Base-by-base conservation (phyloP, 257 asterid species). In the Prunella vulgaris region DNA sequence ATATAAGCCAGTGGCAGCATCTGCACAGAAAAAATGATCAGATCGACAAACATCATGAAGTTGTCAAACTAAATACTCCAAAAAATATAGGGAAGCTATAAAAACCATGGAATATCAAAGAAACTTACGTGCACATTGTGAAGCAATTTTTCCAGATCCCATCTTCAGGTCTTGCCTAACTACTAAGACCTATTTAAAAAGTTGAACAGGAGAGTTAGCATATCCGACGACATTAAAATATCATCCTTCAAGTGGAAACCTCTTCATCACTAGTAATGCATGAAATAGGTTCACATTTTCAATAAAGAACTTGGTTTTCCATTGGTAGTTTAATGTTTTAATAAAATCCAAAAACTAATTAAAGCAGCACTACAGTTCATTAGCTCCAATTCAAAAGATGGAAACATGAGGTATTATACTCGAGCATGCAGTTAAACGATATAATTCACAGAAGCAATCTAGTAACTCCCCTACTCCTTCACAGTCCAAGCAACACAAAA, bases 51-150 rank as follows among this genome's bases (percentile, higher is more conserved):
- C 10, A 60, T 20, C 61, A 53, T 10, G 44, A 25, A 21, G 38
- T 14, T n/a, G 37, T 35, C 42, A n/a, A 32, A 46, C 64, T 22
- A 74, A 38, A 65, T 35, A 69, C 18, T 46, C 60, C 30, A n/a
- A 5, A 64, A 57, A 14, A 35, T 28, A 35, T 7, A 25, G 7
- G 52, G 73, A 69, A 71, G 22, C 6, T 44, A 65, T 33, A 44
- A 72, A 63, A 70, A 67, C 18, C 24, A 61, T 22, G 51, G 42
- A 73, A 67, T 25, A 60, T 24, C 3, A 64, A 69, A 59, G 30
- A 66, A 80, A 51, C 96, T 79, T 83, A 94, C 99, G 99, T 66
- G 99, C 97, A 86, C 99, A 94, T 78, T 94, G 99, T 44, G 99
- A 94, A 60, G 99, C 99, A 22, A 91, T 84, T 78, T 91, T 94